Evolutionary conservation across 352 stramenopile genomes (phyloP).

Genomic region (Globisporangium heterothallicum): DNA sequence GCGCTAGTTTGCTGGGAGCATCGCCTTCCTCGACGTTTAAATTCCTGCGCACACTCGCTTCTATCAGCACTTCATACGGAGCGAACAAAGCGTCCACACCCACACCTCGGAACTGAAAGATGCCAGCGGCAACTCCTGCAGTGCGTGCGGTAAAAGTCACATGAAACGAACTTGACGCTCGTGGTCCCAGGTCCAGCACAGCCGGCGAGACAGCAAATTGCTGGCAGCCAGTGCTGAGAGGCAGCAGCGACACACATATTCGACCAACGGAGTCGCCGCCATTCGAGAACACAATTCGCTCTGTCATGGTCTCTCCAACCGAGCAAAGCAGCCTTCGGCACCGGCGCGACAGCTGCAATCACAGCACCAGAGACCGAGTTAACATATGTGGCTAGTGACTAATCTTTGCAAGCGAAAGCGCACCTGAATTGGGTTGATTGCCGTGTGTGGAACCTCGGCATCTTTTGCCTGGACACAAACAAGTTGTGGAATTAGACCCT

Average conservation of each 20-base stretch:
- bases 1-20: background rate
- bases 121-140: constrained; percentile 58
- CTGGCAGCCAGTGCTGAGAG: constrained; percentile 79
- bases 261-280: constrained; percentile 42
- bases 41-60: constrained; percentile 61
- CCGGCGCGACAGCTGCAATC: constrained; percentile 39
- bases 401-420: background rate
- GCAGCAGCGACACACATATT: constrained; percentile 74
- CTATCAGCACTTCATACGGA: constrained; percentile 80
- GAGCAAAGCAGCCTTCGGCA: constrained; percentile 69
- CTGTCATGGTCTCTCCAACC: constrained; percentile 62
- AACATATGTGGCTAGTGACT: background rate
- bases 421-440: constrained; percentile 13
- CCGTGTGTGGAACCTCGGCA: background rate
- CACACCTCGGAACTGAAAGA: constrained; percentile 85
- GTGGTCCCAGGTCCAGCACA: constrained; percentile 63
- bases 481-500: no score
- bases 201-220: constrained; percentile 76
- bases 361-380: background rate
- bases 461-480: background rate
- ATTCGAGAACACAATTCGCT: constrained; percentile 77
- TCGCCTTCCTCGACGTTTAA: constrained; percentile 21
- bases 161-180: constrained; percentile 55
- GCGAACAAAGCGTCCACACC: constrained; percentile 52
- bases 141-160: constrained; percentile 60